Evolutionary conservation across 108 stramenopile genomes (phyloP).

Genomic region (Cyclotella atomus): DNA sequence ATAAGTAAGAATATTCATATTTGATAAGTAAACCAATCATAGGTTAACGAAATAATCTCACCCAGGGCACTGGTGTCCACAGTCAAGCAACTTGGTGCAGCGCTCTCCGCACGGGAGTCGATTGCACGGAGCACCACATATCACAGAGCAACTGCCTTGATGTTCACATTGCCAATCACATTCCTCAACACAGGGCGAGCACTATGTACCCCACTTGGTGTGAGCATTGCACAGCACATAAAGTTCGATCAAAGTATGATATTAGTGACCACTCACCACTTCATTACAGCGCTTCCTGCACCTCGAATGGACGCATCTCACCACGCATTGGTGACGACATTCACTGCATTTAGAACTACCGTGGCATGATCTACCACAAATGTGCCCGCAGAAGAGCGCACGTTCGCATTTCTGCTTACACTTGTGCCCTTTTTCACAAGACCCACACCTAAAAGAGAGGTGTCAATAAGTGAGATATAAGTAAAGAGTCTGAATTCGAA

Average conservation of each 20-base stretch:
- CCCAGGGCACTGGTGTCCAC: constrained; percentile 60
- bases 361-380: constrained; percentile 43
- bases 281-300: constrained; percentile 33
- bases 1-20: no score
- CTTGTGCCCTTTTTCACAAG: constrained; percentile 32
- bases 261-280: constrained; percentile 21
- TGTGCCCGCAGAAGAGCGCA: constrained; percentile 52
- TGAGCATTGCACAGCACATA: neutral
- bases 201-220: constrained; percentile 16
- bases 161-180: constrained; percentile 63
- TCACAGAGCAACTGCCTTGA: constrained; percentile 42
- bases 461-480: neutral
- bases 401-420: constrained; percentile 54
- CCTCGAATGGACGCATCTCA: constrained; percentile 40
- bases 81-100: constrained; percentile 46
- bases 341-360: constrained; percentile 33
- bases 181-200: constrained; percentile 52
- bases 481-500: no score
- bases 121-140: constrained; percentile 58
- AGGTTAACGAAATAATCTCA: no score
- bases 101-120: constrained; percentile 52
- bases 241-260: no score
- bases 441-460: constrained; percentile 16
- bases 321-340: constrained; percentile 28
- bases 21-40: no score